Evolutionary conservation across 352 stramenopile genomes (phyloP), one percentile per base, ranked within the genome.

Genomic region (Globisporangium canariense): DNA sequence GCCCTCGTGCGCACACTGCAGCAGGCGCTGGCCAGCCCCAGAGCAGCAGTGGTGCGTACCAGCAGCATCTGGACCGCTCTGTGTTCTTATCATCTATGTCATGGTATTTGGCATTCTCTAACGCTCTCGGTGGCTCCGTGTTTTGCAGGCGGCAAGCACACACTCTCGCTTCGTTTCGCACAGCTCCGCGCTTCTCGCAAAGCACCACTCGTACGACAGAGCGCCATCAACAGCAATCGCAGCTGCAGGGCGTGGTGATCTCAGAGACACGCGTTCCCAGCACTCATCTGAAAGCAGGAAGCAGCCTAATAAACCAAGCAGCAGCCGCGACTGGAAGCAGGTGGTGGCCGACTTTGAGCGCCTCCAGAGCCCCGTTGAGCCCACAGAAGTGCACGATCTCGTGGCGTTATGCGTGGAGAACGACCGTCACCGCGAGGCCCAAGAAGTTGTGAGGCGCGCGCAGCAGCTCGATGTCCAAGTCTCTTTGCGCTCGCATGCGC

Each of bases 391-490:
- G 3, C 62, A 67, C 18, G 54, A 38, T 0, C 55, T 83, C 25
- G 67, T 90, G 16, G 62, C 66, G 34, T 60, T 74, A 1, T 93
- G 83, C 40, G 76, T 73, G 0, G 58, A 69, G 9, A 75, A 75
- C 20, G 77, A 76, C 22, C 76, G 81, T 22, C 65, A 77, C 32
- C 83, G 78, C 18, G 83, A 90, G 60, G 83, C 83, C 1, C 49
- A 84, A 56, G 75, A 77, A 56, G 75, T 76, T 0, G 61, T 90
- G n/a, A 54, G 57, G 18, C 71, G 65, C 46, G 73, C 69, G 7
- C 67, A 83, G 56, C 69, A 76, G 18, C 60, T 78, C 18, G 83
- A 81, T 3, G 25, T 91, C 4, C 10, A 30, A 0, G 66, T 71
- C 13, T 54, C 72, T 16, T 36, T 86, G 20, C 53, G 50, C 20